phyloP scores from a whole-genome alignment of 805 yeast genomes.

The Lachancea sp. region DNA sequence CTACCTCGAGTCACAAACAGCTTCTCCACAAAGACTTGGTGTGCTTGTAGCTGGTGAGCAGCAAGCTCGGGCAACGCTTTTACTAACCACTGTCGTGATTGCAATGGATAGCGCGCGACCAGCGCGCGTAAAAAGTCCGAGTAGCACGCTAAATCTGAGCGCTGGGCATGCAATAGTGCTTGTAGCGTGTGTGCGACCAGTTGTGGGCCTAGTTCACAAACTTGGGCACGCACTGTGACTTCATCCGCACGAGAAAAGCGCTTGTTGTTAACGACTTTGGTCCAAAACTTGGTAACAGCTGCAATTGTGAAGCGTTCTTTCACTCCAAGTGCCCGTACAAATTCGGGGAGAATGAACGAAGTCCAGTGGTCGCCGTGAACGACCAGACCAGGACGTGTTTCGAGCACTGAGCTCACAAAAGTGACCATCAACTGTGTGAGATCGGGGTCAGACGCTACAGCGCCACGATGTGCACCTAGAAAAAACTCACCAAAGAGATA shows the following conservation, averaged over 20 bases:
- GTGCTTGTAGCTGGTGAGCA: constrained; percentile 16
- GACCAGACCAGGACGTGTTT: constrained; percentile 43
- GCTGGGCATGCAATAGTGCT: constrained; percentile 43
- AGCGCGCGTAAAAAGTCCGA: constrained; percentile 46
- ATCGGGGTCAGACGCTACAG: constrained; percentile 52
- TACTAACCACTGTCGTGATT: constrained; percentile 45
- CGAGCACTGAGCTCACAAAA: constrained; percentile 45
- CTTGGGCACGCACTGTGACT: constrained; percentile 26
- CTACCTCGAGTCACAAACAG: constrained; percentile 60
- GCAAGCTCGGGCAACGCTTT: constrained; percentile 24
- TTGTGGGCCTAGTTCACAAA: constrained; percentile 23
- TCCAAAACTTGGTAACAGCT: constrained; percentile 50
- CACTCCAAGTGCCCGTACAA: constrained; percentile 30
- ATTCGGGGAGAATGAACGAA: constrained; percentile 25
- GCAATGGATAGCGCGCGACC: constrained; percentile 44
- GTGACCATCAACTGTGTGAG: constrained; percentile 45
- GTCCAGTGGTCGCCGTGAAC: constrained; percentile 29
- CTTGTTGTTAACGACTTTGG: constrained; percentile 39
- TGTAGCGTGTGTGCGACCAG: constrained; percentile 32
- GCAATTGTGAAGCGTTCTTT: constrained; percentile 48
- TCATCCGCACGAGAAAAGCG: constrained; percentile 42
- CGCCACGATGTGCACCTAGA: constrained; percentile 27
- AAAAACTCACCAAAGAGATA: constrained; percentile 37
- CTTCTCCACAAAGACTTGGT: constrained; percentile 45
- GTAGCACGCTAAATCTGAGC: constrained; percentile 57